Base-by-base conservation (phyloP, 495 filamentous ascomycete genomes). In the Neurospora terricola region DNA sequence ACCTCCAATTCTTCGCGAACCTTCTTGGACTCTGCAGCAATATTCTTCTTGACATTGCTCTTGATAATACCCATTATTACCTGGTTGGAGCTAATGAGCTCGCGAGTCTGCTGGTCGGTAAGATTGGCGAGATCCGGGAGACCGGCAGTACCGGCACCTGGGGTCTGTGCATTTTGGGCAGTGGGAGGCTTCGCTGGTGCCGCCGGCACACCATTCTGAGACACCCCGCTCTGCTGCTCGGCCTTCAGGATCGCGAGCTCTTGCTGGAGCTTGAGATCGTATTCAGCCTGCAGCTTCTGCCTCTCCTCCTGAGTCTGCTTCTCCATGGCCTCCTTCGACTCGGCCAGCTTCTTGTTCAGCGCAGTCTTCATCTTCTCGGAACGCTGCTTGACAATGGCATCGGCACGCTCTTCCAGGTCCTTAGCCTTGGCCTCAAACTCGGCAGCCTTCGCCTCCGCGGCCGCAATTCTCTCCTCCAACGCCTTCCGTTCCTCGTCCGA, bases 281-380 rank as follows among this genome's bases (percentile, higher is more conserved):
- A 86, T 72, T 90, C 89, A 34, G 88, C 86, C 59, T 94, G 81
- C 34, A 86, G 62, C 72, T 81, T 84, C 69, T 88, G 88, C 72
- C 87, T 86, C 9, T 88, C 83, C 74, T 88, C 84, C 72, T 87
- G 82, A n/a, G 81, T 72, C 42, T 83, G 79, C 38, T 76, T 83
- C 76, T 80, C 76, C 71, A 80, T 71, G 7, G 76, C 71, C 74
- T 88, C 82, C 72, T 87, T 88, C 10, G 88, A 84, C 72, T 95
- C 91, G 5, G 81, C 84, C 7, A 97, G 83, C 77, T 91, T 93
- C 76, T 87, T 90, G 72, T 90, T 91, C 73, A 93, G 87, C 12
- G 86, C 81, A 23, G 86, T 86, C 79, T 93, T 94, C 87, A 96
- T 88, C 77, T 87, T 89, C 9, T 94, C 90, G 1, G 90, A 87